A percentile compares a stretch with the other conserved stretches of the same genome.
Evolutionary conservation across 768 basidiomycete species (phyloP).

Genomic region (Mycena haematopus): DNA sequence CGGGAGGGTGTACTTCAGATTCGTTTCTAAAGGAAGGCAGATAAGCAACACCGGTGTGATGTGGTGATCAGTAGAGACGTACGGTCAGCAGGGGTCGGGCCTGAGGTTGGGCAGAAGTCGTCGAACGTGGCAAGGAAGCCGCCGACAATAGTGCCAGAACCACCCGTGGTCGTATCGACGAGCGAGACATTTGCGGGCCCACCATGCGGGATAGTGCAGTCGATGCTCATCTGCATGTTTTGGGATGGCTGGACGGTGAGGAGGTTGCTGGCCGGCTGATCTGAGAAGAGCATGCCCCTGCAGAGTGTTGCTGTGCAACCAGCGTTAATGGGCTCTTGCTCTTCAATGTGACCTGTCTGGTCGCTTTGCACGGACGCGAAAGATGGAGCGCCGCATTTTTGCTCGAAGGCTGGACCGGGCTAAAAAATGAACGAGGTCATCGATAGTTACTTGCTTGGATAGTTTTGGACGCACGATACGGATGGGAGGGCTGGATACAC

Average conservation of each 20-base stretch:
- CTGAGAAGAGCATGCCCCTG: constrained; percentile 30
- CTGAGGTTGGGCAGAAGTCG: constrained; percentile 28
- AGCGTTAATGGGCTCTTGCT: constrained; percentile 29
- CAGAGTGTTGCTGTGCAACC: constrained; percentile 29
- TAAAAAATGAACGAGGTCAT: background rate
- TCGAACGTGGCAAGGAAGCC: constrained; percentile 25
- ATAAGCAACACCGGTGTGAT: too few species aligned
- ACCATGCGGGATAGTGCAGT: constrained; percentile 26
- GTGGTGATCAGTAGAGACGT: background rate
- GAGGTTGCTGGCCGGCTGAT: constrained; percentile 25
- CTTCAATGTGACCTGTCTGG: constrained; percentile 30
- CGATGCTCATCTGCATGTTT: constrained; percentile 26
- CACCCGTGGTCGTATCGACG: constrained; percentile 25
- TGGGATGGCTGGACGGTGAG: constrained; percentile 20
- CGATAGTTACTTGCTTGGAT: background rate
- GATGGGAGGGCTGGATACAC: constrained; percentile 22
- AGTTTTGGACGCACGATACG: constrained; percentile 19
- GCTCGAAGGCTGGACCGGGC: constrained; percentile 21
- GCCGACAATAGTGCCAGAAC: constrained; percentile 20
- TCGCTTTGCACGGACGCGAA: constrained; percentile 17
- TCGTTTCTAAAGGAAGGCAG: constrained; percentile 24
- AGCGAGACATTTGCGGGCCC: constrained; percentile 30
- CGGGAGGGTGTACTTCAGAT: constrained; percentile 25
- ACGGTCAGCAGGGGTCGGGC: constrained; percentile 27
- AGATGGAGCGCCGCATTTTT: constrained; percentile 24